Evolutionary conservation across 2,329 filamentous ascomycete species (phyloP), one percentile per base, ranked within the genome.

Genomic region (Botrytis galanthina): DNA sequence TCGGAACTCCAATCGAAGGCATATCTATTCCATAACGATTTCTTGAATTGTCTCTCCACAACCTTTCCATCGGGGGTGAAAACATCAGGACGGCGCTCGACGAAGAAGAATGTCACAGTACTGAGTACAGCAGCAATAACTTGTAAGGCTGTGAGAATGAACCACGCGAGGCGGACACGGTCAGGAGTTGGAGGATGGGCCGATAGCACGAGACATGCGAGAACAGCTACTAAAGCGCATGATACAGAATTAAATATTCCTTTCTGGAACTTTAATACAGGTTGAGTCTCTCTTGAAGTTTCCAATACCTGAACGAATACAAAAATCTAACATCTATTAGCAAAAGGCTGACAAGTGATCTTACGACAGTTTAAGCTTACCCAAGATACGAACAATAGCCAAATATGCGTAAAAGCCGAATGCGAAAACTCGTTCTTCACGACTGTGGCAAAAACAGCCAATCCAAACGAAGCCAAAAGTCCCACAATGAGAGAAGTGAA

Each of bases 71-170:
- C 88, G 39, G 90, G 80, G 76, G 77, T 87, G 78, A 85, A 92
- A 37, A 94, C 88, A 73, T 90, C 85, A 3, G 92, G 92, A 26
- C 92, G 86, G 63, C 92, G 86, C 10, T 90, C 90, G 29, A 93
- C 82, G 1, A 63, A 76, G 29, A 74, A 74, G 54, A 77, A 73
- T 42, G 72, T 73, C 26, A 72, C 44, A 12, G 68, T 60, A 29
- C 76, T 39, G 2, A 70, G 32, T 18, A 72, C 16, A 48, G 73
- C 73, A 62, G 74, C 64, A 39, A 73, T 46, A 37, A 76, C 46
- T 74, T 79, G 78, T 20, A 74, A 20, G n/a, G 62, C 68, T 18
- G 54, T 73, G 26, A 69, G 54, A n/a, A 73, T 66, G 16, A 44
- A n/a, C 46, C 54, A 73, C 22, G 44, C 74, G 57, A 73, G 48